Evolutionary conservation across 805 yeast genomes (phyloP), one percentile per base, ranked within the genome.

Genomic region (Komagataella ulmi): DNA sequence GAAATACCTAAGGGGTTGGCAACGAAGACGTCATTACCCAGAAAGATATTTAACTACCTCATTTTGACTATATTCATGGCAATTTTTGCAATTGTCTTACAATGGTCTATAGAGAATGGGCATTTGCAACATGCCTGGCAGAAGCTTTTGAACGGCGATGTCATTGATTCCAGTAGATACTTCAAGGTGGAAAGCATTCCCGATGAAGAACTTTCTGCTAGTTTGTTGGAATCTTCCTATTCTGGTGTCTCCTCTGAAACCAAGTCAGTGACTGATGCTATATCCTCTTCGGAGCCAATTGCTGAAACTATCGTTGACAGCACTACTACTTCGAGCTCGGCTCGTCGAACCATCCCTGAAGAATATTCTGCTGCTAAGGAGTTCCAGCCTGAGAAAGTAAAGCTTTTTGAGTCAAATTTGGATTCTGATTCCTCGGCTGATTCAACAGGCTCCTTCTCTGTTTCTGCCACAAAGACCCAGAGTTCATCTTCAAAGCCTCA

Each of bases 1-100:
- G 72, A 70, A 52, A 63, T 88, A 18, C 90, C 93, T 3, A 67
- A 65, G 21, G 73, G 72, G 19, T 71, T 71, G 54, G 66, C 75
- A 1, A 61, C 61, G 3, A 69, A 77, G 6, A 67, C 64, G 52
- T 72, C 78, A 6, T 54, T 63, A 7, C 49, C 62, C 24, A 21
- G 24, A 18, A 45, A 45, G 18, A 24, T 45, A 8, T 45, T 45
- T 17, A 24, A 21, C 17, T 19, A 21, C 17, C 12, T 24, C 10
- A n/a, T 63, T 3, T 60, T 65, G 0, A 58, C 62, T 14, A 30
- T 63, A 1, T 17, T 63, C 3, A 56, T 64, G 44, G 61, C 53
- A 2, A 14, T 59, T 7, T 24, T 65, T 3, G 66, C 63, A 3
- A 49, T 61, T 21, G 52, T 54, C 3, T 52, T 57, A 2, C 70